Evolutionary conservation across 768 basidiomycete species (phyloP).

Genomic region (Piloderma croceum): DNA sequence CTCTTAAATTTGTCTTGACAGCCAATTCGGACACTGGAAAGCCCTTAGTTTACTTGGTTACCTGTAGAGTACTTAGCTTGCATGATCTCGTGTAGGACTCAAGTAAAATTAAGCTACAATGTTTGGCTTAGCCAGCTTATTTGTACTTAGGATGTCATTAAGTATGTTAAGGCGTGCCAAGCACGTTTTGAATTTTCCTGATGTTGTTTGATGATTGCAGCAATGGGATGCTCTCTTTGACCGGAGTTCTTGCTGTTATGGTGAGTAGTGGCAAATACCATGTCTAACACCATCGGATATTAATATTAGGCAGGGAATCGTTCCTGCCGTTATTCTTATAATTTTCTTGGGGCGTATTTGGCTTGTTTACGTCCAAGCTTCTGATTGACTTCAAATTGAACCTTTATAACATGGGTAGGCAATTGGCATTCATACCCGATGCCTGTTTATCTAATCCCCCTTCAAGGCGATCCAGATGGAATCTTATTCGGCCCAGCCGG

Average conservation of each 20-base stretch:
- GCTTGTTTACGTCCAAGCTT: constrained; percentile 45
- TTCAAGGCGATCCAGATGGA: constrained; percentile 46
- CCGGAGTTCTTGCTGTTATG: constrained; percentile 48
- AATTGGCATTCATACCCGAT: background rate
- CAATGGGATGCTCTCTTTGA: constrained; percentile 51
- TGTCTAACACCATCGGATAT: background rate
- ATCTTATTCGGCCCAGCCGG: constrained; percentile 43
- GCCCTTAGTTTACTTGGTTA: too few species aligned
- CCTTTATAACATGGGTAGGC: constrained; percentile 48
- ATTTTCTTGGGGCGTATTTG: constrained; percentile 48
- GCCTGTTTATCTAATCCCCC: background rate
- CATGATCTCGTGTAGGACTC: too few species aligned
- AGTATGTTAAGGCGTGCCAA: too few species aligned
- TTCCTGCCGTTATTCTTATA: constrained; percentile 47
- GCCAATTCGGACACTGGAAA: too few species aligned
- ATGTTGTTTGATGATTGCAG: too few species aligned
- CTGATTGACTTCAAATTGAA: constrained; percentile 54
- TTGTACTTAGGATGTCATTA: too few species aligned
- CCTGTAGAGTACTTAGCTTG: too few species aligned
- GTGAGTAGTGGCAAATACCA: constrained; percentile 22
- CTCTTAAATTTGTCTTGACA: too few species aligned
- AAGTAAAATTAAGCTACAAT: too few species aligned
- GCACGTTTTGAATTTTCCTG: too few species aligned
- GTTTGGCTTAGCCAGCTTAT: too few species aligned
- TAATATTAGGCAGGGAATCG: constrained; percentile 35